Percentiles rank a stretch among this genome's conserved stretches.
Evolutionary conservation across 208 protist genomes (phyloP).

Genomic region (Leishmania tarentolae): DNA sequence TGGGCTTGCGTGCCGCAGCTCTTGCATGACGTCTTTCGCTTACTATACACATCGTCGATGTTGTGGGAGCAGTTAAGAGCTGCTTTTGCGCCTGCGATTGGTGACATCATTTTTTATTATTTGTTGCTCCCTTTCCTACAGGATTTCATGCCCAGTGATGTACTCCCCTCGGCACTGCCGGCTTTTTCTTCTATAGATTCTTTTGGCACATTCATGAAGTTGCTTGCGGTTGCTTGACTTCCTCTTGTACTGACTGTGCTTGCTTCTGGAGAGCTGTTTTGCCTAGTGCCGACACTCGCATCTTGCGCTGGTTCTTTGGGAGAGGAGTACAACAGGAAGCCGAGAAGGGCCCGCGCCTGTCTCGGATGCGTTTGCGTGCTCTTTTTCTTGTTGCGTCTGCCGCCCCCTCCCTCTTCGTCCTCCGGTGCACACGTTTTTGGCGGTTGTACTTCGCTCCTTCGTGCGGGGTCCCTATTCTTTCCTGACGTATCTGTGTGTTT

Average conservation of each 20-base stretch:
- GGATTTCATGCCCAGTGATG: neutral
- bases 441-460: neutral
- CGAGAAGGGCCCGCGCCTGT: too few relatives aligned
- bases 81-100: too few relatives aligned
- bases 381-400: neutral
- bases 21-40: too few relatives aligned
- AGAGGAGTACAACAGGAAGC: too few relatives aligned
- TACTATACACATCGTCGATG: too few relatives aligned
- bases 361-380: neutral
- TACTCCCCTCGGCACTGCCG: neutral
- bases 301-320: neutral
- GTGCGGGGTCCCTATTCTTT: neutral
- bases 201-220: neutral
- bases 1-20: too few relatives aligned
- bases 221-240: neutral
- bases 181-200: neutral
- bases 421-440: neutral
- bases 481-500: neutral
- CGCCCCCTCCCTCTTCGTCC: neutral
- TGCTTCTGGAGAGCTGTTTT: neutral
- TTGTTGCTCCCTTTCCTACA: neutral
- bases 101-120: neutral
- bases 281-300: neutral
- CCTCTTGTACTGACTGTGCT: neutral
- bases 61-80: too few relatives aligned